A percentile compares a stretch with the other conserved stretches of the same genome.
Conservation (phyloP, 2,329 filamentous ascomycete species). For the Penicillium sp. region DNA sequence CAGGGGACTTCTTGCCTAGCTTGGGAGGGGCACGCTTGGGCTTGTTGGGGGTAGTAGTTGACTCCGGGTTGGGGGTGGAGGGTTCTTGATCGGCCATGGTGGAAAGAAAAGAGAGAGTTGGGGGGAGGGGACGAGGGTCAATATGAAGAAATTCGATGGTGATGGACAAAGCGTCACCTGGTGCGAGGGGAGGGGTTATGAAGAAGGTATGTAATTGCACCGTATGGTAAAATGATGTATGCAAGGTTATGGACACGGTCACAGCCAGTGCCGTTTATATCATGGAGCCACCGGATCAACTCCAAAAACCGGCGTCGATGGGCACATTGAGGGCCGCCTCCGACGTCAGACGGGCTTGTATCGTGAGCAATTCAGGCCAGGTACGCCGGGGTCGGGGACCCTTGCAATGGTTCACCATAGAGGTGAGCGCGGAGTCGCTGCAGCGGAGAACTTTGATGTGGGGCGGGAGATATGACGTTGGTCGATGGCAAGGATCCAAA, state of each 20-base stretch:
- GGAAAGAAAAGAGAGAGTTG: slow-evolving; percentile 21
- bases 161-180: slow-evolving; percentile 22
- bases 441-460: neutral
- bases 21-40: slow-evolving; percentile 30
- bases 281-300: slow-evolving; percentile 6
- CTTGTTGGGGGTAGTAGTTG: slow-evolving; percentile 22
- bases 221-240: slow-evolving; percentile 18
- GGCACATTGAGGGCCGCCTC: slow-evolving; percentile 16
- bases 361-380: neutral
- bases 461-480: slow-evolving; percentile 16
- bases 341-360: slow-evolving; percentile 24
- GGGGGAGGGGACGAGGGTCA: slow-evolving; percentile 14
- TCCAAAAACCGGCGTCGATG: slow-evolving; percentile 15
- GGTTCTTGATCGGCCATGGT: slow-evolving; percentile 32
- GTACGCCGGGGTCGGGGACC: neutral
- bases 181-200: neutral
- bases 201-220: slow-evolving; percentile 11
- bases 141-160: slow-evolving; percentile 24
- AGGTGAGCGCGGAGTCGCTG: neutral
- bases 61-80: slow-evolving; percentile 19
- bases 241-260: neutral
- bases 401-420: neutral
- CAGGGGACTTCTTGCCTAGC: slow-evolving; percentile 29
- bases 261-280: slow-evolving; percentile 20
- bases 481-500: slow-evolving; percentile 4